Percentiles rank a stretch among this genome's conserved stretches.
Conservation (phyloP, 345 rosid species). For the Lagerstroemia speciosa region DNA sequence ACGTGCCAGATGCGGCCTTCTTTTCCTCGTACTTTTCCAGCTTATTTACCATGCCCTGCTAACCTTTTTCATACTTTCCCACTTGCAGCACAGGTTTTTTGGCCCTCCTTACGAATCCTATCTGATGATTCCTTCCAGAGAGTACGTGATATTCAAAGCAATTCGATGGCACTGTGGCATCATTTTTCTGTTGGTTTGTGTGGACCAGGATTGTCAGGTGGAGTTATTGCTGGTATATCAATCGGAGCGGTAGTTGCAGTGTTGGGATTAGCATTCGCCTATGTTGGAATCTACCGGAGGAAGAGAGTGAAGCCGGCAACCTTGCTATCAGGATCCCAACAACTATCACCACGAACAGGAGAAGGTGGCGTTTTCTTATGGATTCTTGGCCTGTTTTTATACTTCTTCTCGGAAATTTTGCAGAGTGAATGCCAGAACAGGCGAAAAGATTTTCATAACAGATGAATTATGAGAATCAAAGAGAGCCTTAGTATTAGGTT, state of each 20-base stretch:
- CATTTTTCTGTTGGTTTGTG: constrained; percentile 8
- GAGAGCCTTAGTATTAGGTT: no score
- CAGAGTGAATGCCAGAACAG: neutral
- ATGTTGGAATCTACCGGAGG: constrained; percentile 38
- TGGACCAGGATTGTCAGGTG: constrained; percentile 49
- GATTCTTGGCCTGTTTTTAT: neutral
- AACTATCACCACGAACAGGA: constrained; percentile 27
- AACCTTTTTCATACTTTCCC: constrained; percentile 13
- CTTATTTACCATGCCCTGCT: neutral
- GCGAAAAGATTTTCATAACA: neutral
- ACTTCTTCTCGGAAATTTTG: neutral
- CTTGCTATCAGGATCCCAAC: constrained; percentile 27
- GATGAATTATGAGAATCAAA: neutral
- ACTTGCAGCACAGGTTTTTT: constrained; percentile 60
- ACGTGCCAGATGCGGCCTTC: neutral
- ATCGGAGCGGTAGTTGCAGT: constrained; percentile 36
- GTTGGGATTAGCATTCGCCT: constrained; percentile 32
- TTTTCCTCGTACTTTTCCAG: neutral
- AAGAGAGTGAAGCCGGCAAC: constrained; percentile 31
- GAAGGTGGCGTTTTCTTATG: constrained; percentile 21
- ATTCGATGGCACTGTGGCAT: neutral
- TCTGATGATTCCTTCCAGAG: constrained; percentile 12
- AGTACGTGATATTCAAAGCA: constrained; percentile 6
- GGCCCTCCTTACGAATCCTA: constrained; percentile 21
- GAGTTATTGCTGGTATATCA: constrained; percentile 58